Conservation (phyloP, 345 rosid genomes). For the Nephelium lappaceum region DNA sequence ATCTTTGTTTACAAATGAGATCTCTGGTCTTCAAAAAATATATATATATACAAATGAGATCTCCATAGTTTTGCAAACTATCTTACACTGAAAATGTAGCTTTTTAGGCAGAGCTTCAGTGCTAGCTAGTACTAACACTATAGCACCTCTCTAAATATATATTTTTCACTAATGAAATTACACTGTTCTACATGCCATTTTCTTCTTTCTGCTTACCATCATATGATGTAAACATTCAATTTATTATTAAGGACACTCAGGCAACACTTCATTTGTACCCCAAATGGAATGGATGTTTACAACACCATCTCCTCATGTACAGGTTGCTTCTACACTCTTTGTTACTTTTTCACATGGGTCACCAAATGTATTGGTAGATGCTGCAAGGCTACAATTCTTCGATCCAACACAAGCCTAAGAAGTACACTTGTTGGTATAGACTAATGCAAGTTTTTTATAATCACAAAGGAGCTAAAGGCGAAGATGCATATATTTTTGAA, state of each 20-base stretch:
- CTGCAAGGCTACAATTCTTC: conserved; percentile 66
- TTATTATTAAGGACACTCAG: conserved; percentile 15
- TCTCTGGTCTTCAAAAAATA: no score
- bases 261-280: no score
- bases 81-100: no score
- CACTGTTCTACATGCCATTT: not conserved
- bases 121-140: not conserved
- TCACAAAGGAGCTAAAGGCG: not conserved
- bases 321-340: conserved; percentile 88
- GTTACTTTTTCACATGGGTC: conserved; percentile 70
- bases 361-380: conserved; percentile 62
- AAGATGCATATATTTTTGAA: not conserved
- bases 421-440: not conserved
- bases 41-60: not conserved
- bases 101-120: no score
- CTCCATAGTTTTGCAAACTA: not conserved
- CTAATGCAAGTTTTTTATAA: no score
- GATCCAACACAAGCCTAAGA: conserved; percentile 84
- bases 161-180: not conserved
- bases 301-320: conserved; percentile 44
- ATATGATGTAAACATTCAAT: not conserved
- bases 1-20: not conserved
- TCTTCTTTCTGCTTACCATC: not conserved
- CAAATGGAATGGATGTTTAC: conserved; percentile 11
- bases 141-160: no score